phyloP scores from a whole-genome alignment of 2,329 filamentous ascomycete species.

The Intubia oerlemansii region DNA sequence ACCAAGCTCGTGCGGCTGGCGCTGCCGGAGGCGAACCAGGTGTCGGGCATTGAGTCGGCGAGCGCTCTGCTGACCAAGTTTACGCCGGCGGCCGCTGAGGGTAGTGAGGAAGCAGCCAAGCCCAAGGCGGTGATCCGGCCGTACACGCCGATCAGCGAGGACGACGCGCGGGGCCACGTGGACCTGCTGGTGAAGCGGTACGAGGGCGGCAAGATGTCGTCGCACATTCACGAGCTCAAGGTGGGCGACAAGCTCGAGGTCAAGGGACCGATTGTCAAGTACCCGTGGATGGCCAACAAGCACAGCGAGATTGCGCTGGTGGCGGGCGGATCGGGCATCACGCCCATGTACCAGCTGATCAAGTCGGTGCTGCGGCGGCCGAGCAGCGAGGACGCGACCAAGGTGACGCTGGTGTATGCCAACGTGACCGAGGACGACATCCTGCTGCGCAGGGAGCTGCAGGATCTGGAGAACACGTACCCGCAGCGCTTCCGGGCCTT shows the following conservation, averaged over 20 bases:
- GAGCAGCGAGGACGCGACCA: slow-evolving; percentile 69
- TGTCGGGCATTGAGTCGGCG: slow-evolving; percentile 62
- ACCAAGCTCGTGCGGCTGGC: slow-evolving; percentile 83
- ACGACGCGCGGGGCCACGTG: slow-evolving; percentile 59
- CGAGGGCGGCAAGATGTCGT: slow-evolving; percentile 76
- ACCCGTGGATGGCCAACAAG: slow-evolving; percentile 77
- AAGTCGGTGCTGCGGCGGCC: slow-evolving; percentile 92
- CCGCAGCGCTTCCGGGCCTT: slow-evolving; percentile 90
- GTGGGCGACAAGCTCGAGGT: slow-evolving; percentile 70
- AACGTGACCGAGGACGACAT: slow-evolving; percentile 85
- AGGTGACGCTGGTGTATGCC: slow-evolving; percentile 86
- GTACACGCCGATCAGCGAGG: slow-evolving; percentile 82
- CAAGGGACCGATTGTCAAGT: slow-evolving; percentile 93
- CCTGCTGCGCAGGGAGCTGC: slow-evolving; percentile 66
- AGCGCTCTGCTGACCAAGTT: slow-evolving; percentile 86
- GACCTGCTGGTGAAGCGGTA: slow-evolving; percentile 89
- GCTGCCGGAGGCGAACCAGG: slow-evolving; percentile 62
- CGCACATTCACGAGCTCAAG: slow-evolving; percentile 64
- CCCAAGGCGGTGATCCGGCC: slow-evolving; percentile 81
- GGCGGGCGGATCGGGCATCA: slow-evolving; percentile 91
- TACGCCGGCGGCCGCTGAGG: slow-evolving; percentile 51
- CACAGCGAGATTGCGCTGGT: slow-evolving; percentile 73
- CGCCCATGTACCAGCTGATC: slow-evolving; percentile 90
- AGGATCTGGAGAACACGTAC: slow-evolving; percentile 81
- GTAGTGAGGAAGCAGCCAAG: too few species aligned